These are phyloP conservation scores for Aspergillus sclerotiicarbonarius DNA, from an alignment of 495 filamentous ascomycete genomes.

Conservation along the genomic window DNA sequence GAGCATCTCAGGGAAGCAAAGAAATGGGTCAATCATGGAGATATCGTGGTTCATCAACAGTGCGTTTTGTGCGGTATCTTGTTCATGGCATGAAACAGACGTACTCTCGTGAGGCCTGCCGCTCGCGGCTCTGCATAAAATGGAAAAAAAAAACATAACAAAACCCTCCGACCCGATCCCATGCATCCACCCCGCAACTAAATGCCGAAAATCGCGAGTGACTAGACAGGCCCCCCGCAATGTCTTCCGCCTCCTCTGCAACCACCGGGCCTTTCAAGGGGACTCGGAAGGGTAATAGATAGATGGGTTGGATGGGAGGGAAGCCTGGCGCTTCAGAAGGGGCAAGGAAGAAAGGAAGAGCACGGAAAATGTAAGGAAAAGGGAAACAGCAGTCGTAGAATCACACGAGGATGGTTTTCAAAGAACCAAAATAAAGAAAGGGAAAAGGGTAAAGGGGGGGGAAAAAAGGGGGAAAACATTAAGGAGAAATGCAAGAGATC, in stretches of 20 bases:
- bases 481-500: constrained; percentile 13
- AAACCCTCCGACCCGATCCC: constrained; percentile 15
- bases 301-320: constrained; percentile 2
- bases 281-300: constrained; percentile 1
- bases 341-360: constrained; percentile 1
- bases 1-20: constrained; percentile 3
- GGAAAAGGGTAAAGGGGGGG: too few species aligned
- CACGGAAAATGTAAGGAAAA: constrained; percentile 3
- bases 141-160: constrained; percentile 16
- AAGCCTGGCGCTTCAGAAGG: constrained; percentile 14
- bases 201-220: constrained; percentile 9
- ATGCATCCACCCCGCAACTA: constrained; percentile 10
- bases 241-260: constrained; percentile 5
- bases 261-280: not conserved
- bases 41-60: constrained; percentile 25
- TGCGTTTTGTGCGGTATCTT: constrained; percentile 28
- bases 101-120: constrained; percentile 27
- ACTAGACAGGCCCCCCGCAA: not conserved
- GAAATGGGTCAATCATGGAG: constrained; percentile 10
- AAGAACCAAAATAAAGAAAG: constrained; percentile 23
- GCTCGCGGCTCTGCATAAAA: constrained; percentile 22
- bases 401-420: constrained; percentile 25
- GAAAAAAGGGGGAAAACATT: not conserved
- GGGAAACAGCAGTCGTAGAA: constrained; percentile 22
- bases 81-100: constrained; percentile 28